Evolutionary conservation across 768 basidiomycete species (phyloP).

Genomic region (Trametes villosa): DNA sequence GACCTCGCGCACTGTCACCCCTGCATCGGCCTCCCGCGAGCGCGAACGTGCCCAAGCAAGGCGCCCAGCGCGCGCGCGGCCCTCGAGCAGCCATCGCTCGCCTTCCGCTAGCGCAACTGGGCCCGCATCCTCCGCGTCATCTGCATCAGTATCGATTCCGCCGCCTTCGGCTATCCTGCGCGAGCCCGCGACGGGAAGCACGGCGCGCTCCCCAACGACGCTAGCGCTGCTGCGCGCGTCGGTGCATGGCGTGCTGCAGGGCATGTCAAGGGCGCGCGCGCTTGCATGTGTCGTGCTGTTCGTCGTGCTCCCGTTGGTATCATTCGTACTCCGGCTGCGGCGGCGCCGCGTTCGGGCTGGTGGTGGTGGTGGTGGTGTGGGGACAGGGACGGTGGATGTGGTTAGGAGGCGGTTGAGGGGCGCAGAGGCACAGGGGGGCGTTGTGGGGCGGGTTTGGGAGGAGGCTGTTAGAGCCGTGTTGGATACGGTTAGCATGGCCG

Average conservation of each 20-base stretch:
- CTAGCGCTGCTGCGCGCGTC: conserved; percentile 30
- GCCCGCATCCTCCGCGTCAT: neutral
- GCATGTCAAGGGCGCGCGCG: conserved; percentile 53
- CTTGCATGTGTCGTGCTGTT: conserved; percentile 49
- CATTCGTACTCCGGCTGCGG: conserved; percentile 55
- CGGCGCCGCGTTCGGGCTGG: conserved; percentile 40
- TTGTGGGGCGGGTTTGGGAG: conserved; percentile 50
- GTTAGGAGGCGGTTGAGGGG: conserved; percentile 58
- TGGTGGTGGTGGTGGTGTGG: conserved; percentile 26
- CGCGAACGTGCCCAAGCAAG: conserved; percentile 37
- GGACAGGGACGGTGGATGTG: conserved; percentile 52
- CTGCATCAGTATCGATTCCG: conserved; percentile 17
- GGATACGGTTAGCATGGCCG: conserved; percentile 79
- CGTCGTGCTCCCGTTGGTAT: conserved; percentile 46
- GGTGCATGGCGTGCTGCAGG: conserved; percentile 40
- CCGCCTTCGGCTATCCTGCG: conserved; percentile 17
- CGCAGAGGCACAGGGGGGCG: conserved; percentile 42
- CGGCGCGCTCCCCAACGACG: conserved; percentile 26
- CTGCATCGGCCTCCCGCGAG: conserved; percentile 25
- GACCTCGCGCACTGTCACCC: conserved; percentile 29
- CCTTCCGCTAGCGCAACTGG: no score
- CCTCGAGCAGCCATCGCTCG: neutral
- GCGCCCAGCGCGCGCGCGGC: conserved; percentile 16
- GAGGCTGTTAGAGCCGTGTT: conserved; percentile 55
- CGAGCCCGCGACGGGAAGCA: conserved; percentile 11